These are phyloP conservation scores for Massarina eburnea DNA, from an alignment of 2,329 filamentous ascomycete genomes.

Conservation along the genomic window DNA sequence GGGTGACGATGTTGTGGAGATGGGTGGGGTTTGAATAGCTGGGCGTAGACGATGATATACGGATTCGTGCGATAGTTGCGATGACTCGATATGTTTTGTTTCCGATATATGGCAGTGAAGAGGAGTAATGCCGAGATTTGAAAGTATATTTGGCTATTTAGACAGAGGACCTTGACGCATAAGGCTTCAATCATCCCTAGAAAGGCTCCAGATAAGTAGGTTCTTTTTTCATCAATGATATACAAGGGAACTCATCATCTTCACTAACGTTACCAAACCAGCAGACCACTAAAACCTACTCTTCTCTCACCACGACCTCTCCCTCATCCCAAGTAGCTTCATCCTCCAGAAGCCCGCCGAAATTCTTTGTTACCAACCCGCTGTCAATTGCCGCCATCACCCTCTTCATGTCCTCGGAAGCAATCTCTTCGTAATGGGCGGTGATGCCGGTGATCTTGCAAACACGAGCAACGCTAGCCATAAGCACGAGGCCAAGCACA, in stretches of 20 bases:
- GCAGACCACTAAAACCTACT: constrained; percentile 4
- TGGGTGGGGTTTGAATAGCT: constrained; percentile 1
- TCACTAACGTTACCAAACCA: too few relatives aligned
- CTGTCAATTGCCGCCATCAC: constrained; percentile 48
- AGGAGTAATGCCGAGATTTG: too few relatives aligned
- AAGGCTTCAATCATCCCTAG: too few relatives aligned
- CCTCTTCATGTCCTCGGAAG: constrained; percentile 44
- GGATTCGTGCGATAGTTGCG: background rate
- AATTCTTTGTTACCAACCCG: constrained; percentile 37
- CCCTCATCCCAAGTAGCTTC: constrained; percentile 36
- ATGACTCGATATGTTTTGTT: background rate
- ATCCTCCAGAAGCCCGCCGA: constrained; percentile 27
- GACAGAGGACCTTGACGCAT: too few relatives aligned
- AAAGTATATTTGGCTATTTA: too few relatives aligned
- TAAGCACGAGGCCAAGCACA: constrained; percentile 48
- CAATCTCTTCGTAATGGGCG: constrained; percentile 45
- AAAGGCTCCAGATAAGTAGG: too few relatives aligned
- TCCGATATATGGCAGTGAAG: too few relatives aligned
- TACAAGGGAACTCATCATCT: too few relatives aligned
- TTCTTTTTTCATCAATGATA: too few relatives aligned
- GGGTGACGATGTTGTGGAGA: constrained; percentile 6
- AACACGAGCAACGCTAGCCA: constrained; percentile 45
- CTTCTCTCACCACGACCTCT: constrained; percentile 22
- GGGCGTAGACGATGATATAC: background rate
- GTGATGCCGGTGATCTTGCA: constrained; percentile 46